Percentiles rank a stretch among this genome's conserved stretches.
These are phyloP conservation scores for Candida neerlandica DNA, from an alignment of 1,139 yeast species.

Conservation along the genomic window DNA sequence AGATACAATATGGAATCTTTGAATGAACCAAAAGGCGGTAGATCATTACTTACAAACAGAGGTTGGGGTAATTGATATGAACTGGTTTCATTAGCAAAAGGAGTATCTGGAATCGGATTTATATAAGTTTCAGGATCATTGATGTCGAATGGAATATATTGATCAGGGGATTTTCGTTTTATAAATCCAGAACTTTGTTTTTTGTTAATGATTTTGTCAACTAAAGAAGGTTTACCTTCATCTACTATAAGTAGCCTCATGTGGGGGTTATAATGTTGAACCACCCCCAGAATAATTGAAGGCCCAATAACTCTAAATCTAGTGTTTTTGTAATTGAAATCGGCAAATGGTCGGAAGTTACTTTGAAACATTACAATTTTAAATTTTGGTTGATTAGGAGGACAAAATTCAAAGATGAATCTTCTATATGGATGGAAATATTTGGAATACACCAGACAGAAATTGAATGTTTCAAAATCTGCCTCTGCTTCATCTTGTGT, in stretches of 20 bases:
- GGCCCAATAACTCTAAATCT: slow-evolving; percentile 46
- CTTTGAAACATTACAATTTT: slow-evolving; percentile 38
- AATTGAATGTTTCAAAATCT: slow-evolving; percentile 35
- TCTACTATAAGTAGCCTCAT: slow-evolving; percentile 41
- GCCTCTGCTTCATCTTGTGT: slow-evolving; percentile 19
- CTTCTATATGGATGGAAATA: slow-evolving; percentile 32
- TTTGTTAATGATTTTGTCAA: slow-evolving; percentile 38
- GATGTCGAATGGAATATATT: slow-evolving; percentile 8
- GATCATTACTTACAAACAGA: slow-evolving; percentile 30
- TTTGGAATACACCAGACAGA: slow-evolving; percentile 37
- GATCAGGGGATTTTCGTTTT: slow-evolving; percentile 16
- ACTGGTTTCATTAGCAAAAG: slow-evolving; percentile 11
- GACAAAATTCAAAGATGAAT: slow-evolving; percentile 24
- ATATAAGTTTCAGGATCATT: slow-evolving; percentile 20
- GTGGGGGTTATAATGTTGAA: slow-evolving; percentile 35
- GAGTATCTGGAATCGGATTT: slow-evolving; percentile 36
- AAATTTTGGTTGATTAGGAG: slow-evolving; percentile 16
- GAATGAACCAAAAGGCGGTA: slow-evolving; percentile 47
- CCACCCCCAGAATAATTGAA: slow-evolving; percentile 32
- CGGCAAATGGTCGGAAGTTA: slow-evolving; percentile 43
- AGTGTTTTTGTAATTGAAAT: slow-evolving; percentile 40
- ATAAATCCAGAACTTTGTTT: slow-evolving; percentile 31
- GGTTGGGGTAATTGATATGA: neutral
- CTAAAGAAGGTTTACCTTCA: slow-evolving; percentile 35
- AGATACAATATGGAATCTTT: slow-evolving; percentile 32